These are phyloP conservation scores for Alternaria ventricosa DNA, from an alignment of 2,329 filamentous ascomycete species.

Conservation along the genomic window DNA sequence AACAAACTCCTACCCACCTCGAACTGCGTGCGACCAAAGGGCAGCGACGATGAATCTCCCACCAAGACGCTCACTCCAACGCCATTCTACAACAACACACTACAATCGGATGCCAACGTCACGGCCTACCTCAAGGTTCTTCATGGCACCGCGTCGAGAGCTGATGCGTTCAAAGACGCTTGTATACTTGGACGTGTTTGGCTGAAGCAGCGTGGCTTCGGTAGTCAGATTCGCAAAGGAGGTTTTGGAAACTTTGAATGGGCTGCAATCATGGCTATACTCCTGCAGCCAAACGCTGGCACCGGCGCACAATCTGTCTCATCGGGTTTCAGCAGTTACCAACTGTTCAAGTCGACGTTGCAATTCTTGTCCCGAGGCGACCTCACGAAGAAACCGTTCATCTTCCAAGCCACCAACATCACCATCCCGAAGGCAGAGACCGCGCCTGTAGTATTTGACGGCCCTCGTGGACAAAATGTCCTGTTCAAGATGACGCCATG, in stretches of 20 bases:
- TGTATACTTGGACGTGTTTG: slow-evolving; percentile 86
- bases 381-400: slow-evolving; percentile 70
- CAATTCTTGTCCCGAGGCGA: slow-evolving; percentile 82
- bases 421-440: slow-evolving; percentile 50
- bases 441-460: slow-evolving; percentile 79
- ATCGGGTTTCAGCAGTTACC: slow-evolving; percentile 83
- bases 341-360: slow-evolving; percentile 93
- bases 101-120: slow-evolving; percentile 79
- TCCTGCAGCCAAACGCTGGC: slow-evolving; percentile 78
- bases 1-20: slow-evolving; percentile 73
- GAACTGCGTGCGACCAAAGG: slow-evolving; percentile 70
- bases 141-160: slow-evolving; percentile 71
- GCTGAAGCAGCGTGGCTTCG: slow-evolving; percentile 86
- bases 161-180: slow-evolving; percentile 78
- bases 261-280: slow-evolving; percentile 77
- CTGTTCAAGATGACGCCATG: slow-evolving; percentile 89
- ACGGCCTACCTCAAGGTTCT: slow-evolving; percentile 78
- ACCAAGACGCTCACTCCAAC: slow-evolving; percentile 59
- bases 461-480: slow-evolving; percentile 75
- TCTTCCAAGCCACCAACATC: slow-evolving; percentile 52
- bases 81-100: slow-evolving; percentile 86
- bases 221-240: slow-evolving; percentile 70
- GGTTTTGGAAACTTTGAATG: slow-evolving; percentile 96
- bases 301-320: slow-evolving; percentile 76
- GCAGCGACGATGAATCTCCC: slow-evolving; percentile 53